Conservation (phyloP, 257 asterid species). For the Cordia subcordata region DNA sequence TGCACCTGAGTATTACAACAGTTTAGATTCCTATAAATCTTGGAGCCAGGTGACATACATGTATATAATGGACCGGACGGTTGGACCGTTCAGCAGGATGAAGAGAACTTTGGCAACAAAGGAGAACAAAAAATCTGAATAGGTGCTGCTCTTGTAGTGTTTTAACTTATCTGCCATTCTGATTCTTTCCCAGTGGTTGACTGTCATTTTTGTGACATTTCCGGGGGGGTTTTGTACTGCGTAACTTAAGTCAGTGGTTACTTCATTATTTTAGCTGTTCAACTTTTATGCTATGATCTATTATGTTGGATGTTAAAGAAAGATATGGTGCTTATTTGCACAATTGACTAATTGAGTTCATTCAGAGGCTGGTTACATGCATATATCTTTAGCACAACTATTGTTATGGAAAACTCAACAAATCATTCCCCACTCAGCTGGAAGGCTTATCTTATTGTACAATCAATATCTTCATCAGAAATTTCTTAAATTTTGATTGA, state of each 20-base stretch:
- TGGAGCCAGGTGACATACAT: slow-evolving; percentile 91
- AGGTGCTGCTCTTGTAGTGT: not conserved
- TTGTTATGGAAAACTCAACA: too few species aligned
- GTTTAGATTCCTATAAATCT: slow-evolving; percentile 57
- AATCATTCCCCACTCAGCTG: too few species aligned
- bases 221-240: not conserved
- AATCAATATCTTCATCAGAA: too few species aligned
- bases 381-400: too few species aligned
- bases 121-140: slow-evolving; percentile 28
- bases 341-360: too few species aligned
- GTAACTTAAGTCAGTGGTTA: not conserved
- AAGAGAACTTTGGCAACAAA: slow-evolving; percentile 57
- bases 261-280: not conserved
- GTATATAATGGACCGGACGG: slow-evolving; percentile 68
- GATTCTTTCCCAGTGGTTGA: too few species aligned
- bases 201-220: too few species aligned
- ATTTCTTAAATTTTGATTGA: too few species aligned
- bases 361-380: too few species aligned
- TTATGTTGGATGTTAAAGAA: not conserved
- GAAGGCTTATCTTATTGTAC: too few species aligned
- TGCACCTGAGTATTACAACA: slow-evolving; percentile 74
- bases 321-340: too few species aligned
- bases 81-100: slow-evolving; percentile 90
- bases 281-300: too few species aligned
- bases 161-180: not conserved